Evolutionary conservation across 2,329 filamentous ascomycete genomes (phyloP), one percentile per base, ranked within the genome.

Genomic region (Onygenales sp.): DNA sequence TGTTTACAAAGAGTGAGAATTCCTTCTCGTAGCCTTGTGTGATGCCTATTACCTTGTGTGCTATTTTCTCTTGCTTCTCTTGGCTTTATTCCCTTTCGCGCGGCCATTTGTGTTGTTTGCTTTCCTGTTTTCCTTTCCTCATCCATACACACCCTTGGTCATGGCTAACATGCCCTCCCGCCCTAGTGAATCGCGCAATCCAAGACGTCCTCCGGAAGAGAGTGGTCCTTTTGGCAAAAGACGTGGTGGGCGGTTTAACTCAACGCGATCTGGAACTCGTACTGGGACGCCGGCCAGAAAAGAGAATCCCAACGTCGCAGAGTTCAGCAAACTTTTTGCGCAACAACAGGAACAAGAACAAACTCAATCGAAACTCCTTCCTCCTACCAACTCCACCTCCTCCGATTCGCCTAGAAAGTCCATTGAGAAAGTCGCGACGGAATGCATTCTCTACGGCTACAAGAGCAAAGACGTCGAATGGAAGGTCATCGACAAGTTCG

Each of bases 381-480:
- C 69, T 51, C 66, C 71, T 56, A 65, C 73, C 66, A 59, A 72
- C 49, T 61, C 62, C 52, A 56, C 57, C 21, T 66, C 71, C 10
- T 66, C 67, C 31, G 70, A 72, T 50, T 65, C 66, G 50, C 57
- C 65, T 2, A 65, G 67, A 44, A 72, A 70, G 59, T 65, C 59
- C 54, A 66, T 59, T 53, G 70, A 64, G 58, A 79, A 77, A 57
- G 78, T 81, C 58, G 81, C 84, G 2, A 86, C 87, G 40, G 90
- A 96, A 70, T 81, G 95, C 57, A 83, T 95, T 52, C 77, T 97
- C 13, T 87, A 91, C 60, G 92, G 92, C 33, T 96, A 91, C 70
- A 82, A 68, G 74, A 84, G 70, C 78, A 89, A 75, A 59, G 76
- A 80, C 4, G 66, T 69, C 6, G 80, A 84, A 65, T 96, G 93